Percentiles rank a stretch among this genome's conserved stretches.
These are phyloP conservation scores for Pyricularia sp. DNA, from an alignment of 2,329 filamentous ascomycete genomes.

Conservation along the genomic window DNA sequence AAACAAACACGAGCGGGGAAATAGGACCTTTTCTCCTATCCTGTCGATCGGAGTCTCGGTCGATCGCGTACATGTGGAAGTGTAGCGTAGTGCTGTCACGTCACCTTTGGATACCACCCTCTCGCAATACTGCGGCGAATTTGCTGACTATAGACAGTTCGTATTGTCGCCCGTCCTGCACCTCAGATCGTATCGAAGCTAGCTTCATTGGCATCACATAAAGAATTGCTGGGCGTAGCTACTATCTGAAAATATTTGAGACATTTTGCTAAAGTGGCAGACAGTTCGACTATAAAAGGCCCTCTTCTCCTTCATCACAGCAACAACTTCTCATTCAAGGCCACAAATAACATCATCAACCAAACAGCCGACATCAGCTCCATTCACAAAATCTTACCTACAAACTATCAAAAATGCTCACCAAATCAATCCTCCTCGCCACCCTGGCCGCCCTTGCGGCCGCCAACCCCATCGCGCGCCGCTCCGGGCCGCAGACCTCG, in stretches of 20 bases:
- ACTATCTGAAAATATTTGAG: neutral
- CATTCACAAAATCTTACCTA: neutral
- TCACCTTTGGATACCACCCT: neutral
- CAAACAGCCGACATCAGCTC: neutral
- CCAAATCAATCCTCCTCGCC: neutral
- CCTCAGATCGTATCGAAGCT: neutral
- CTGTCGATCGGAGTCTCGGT: neutral
- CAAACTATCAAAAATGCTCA: neutral
- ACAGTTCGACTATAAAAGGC: neutral
- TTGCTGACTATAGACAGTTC: neutral
- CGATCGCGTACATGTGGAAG: neutral
- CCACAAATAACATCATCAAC: neutral
- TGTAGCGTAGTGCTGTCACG: neutral
- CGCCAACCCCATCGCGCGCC: conserved; percentile 1
- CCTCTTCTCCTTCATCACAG: neutral
- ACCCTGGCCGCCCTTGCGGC: conserved; percentile 2
- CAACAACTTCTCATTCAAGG: neutral
- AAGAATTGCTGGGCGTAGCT: neutral
- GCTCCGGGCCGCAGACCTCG: neutral
- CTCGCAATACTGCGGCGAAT: neutral
- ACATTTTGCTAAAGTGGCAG: neutral
- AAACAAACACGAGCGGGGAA: neutral
- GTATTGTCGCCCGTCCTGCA: neutral
- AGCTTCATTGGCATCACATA: neutral
- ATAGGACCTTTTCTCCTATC: neutral